Conservation (phyloP, 495 filamentous ascomycete genomes). For the Lasiosphaeriaceae sp. region DNA sequence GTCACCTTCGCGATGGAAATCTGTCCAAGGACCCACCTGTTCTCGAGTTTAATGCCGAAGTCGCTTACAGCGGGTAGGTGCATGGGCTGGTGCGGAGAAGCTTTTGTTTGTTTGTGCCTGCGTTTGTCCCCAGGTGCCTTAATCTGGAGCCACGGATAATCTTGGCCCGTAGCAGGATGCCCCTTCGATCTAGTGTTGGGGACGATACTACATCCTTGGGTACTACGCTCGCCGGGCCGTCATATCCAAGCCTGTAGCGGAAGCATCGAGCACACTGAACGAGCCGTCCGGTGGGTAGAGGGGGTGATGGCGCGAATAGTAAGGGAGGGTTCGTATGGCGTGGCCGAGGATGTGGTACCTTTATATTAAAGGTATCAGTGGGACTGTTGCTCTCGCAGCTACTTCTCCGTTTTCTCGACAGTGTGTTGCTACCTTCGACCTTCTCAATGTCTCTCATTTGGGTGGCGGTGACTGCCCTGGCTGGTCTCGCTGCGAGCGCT, state of each 20-base stretch:
- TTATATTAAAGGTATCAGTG: background rate
- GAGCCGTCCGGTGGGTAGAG: background rate
- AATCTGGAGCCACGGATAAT: slow-evolving; percentile 7
- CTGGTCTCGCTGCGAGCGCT: slow-evolving; percentile 14
- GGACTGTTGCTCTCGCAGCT: slow-evolving; percentile 9
- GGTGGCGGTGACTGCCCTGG: slow-evolving; percentile 9
- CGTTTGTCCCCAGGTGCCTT: background rate
- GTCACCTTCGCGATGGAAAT: too few species aligned
- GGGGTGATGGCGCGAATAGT: background rate
- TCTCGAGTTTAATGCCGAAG: too few species aligned
- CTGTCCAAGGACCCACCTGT: too few species aligned
- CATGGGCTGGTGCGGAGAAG: background rate
- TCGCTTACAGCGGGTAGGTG: too few species aligned
- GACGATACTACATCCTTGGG: background rate
- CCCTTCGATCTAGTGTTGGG: background rate
- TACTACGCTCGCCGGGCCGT: background rate
- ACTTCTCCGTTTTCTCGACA: slow-evolving; percentile 8
- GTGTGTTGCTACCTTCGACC: background rate
- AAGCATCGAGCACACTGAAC: too few species aligned
- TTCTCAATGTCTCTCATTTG: slow-evolving; percentile 6
- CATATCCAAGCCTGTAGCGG: too few species aligned
- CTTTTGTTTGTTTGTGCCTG: background rate
- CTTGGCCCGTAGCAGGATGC: background rate
- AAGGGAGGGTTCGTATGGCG: background rate
- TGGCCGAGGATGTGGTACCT: background rate